phyloP scores from a whole-genome alignment of 2,329 filamentous ascomycete species.

The Coleophoma crateriformis region DNA sequence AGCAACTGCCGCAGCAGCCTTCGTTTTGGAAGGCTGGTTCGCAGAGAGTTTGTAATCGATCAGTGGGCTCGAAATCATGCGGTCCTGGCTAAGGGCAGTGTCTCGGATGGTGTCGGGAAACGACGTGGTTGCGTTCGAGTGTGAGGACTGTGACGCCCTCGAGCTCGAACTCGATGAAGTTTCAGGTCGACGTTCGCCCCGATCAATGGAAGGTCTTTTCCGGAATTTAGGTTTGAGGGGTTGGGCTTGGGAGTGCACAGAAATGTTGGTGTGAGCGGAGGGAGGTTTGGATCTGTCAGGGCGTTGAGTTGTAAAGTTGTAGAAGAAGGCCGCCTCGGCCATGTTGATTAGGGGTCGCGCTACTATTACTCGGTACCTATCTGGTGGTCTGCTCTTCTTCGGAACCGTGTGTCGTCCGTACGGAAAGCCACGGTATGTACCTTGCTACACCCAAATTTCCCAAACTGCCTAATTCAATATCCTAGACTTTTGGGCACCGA shows the following conservation, averaged over 20 bases:
- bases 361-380: neutral
- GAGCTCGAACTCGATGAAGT: neutral
- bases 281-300: conserved; percentile 15
- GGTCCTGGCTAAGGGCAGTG: neutral
- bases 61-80: conserved; percentile 1
- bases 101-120: neutral
- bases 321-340: conserved; percentile 21
- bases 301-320: conserved; percentile 15
- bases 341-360: conserved; percentile 8
- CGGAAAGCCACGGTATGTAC: neutral
- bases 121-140: neutral
- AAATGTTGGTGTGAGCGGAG: conserved; percentile 17
- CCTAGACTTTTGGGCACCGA: neutral
- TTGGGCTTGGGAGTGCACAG: conserved; percentile 13
- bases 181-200: neutral
- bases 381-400: too few species aligned
- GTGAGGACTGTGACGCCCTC: neutral
- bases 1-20: neutral
- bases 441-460: neutral
- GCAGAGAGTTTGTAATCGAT: conserved; percentile 1
- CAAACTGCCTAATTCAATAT: neutral
- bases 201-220: neutral
- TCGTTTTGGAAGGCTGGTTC: conserved; percentile 1
- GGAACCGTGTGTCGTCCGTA: too few species aligned
- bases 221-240: conserved; percentile 12